Conservation (phyloP, 2,329 filamentous ascomycete species). For the Hyphodiscus sp. region DNA sequence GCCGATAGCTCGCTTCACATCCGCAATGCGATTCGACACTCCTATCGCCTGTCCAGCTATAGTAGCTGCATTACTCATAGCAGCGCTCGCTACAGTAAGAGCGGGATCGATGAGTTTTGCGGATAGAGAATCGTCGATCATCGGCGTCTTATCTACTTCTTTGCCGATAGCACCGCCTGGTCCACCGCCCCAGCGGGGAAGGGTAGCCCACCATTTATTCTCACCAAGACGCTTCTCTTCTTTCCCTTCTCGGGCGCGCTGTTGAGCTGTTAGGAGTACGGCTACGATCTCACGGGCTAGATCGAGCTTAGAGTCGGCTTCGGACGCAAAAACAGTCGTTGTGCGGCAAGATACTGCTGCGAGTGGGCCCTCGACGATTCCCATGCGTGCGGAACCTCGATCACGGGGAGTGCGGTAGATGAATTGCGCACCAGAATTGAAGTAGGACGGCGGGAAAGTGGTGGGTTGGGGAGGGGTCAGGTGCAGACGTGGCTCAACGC, state of each 20-base stretch:
- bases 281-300: slow-evolving; percentile 55
- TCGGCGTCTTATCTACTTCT: slow-evolving; percentile 36
- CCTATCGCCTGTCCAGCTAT: background rate
- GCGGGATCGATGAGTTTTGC: background rate
- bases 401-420: slow-evolving; percentile 53
- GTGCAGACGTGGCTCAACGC: slow-evolving; percentile 53
- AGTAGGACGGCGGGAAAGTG: slow-evolving; percentile 36
- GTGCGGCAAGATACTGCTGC: slow-evolving; percentile 53
- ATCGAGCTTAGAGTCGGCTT: slow-evolving; percentile 55
- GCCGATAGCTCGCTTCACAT: slow-evolving; percentile 14
- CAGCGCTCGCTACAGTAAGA: background rate
- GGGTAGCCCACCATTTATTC: slow-evolving; percentile 55
- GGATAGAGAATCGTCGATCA: background rate
- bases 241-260: slow-evolving; percentile 52
- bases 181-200: slow-evolving; percentile 57
- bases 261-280: slow-evolving; percentile 56
- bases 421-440: slow-evolving; percentile 53
- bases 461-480: slow-evolving; percentile 33
- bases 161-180: slow-evolving; percentile 56
- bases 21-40: background rate
- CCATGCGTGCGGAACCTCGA: slow-evolving; percentile 52
- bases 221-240: slow-evolving; percentile 51
- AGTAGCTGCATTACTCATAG: slow-evolving; percentile 1
- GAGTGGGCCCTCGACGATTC: slow-evolving; percentile 55
- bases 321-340: slow-evolving; percentile 44